Percentiles rank a stretch among this genome's conserved stretches.
Evolutionary conservation across 73 alveolate species (phyloP).

Genomic region (Halteria grandinella): DNA sequence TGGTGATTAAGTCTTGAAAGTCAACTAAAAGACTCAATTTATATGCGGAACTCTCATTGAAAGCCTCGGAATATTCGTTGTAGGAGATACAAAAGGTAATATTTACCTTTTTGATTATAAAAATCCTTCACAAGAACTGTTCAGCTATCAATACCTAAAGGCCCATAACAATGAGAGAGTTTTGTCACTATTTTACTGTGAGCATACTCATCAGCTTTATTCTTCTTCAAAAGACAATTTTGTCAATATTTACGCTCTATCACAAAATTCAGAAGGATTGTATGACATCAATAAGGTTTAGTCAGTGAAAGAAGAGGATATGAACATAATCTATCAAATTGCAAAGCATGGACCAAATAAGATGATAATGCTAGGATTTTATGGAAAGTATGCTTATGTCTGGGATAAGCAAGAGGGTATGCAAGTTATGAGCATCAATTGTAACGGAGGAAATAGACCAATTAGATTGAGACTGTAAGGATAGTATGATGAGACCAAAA

Average conservation of each 20-base stretch:
- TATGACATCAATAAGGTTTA: slow-evolving; percentile 7
- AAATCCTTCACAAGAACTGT: background rate
- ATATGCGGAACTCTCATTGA: background rate
- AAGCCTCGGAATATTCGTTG: background rate
- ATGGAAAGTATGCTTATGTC: slow-evolving; percentile 31
- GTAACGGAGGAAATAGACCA: slow-evolving; percentile 63
- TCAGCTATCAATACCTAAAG: slow-evolving; percentile 14
- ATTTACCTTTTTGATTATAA: slow-evolving; percentile 11
- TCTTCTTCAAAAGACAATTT: slow-evolving; percentile 40
- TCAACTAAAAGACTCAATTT: slow-evolving; percentile 13
- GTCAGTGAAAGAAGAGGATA: slow-evolving; percentile 46
- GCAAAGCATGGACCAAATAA: no score
- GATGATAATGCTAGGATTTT: slow-evolving; percentile 45
- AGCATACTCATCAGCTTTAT: background rate
- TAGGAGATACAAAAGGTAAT: slow-evolving; percentile 61
- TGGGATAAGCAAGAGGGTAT: slow-evolving; percentile 36
- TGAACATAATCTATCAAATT: slow-evolving; percentile 16
- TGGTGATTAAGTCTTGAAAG: slow-evolving; percentile 2
- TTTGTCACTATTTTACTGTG: slow-evolving; percentile 1
- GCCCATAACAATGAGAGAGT: slow-evolving; percentile 51
- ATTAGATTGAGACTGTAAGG: slow-evolving; percentile 9
- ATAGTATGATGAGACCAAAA: background rate
- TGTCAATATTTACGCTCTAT: slow-evolving; percentile 22
- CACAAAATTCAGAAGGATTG: background rate
- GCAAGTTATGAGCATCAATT: slow-evolving; percentile 36